These are phyloP conservation scores for Ruellia speciosa DNA, from an alignment of 305 asterid genomes.

Conservation along the genomic window DNA sequence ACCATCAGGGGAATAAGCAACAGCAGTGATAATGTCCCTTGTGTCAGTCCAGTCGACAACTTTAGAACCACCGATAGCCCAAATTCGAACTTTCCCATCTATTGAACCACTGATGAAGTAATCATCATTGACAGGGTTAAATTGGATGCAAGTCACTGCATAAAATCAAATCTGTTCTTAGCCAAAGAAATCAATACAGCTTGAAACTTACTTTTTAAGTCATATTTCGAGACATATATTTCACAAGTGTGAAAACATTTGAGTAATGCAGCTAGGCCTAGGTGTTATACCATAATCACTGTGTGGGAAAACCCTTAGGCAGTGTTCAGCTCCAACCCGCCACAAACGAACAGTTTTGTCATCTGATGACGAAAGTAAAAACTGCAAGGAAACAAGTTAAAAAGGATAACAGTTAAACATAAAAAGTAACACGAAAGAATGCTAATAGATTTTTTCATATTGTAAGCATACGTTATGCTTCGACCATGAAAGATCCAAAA, in stretches of 20 bases:
- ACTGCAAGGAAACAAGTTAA: constrained; percentile 37
- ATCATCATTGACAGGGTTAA: constrained; percentile 65
- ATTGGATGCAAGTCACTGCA: constrained; percentile 84
- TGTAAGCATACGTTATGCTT: constrained; percentile 52
- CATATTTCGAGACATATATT: too few relatives aligned
- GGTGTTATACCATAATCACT: constrained; percentile 66
- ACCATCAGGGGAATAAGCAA: constrained; percentile 77
- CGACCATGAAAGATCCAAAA: constrained; percentile 91
- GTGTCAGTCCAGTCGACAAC: constrained; percentile 79
- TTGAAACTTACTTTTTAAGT: too few relatives aligned
- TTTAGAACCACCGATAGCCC: constrained; percentile 55
- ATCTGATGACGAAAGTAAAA: constrained; percentile 73
- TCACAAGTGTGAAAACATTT: too few relatives aligned
- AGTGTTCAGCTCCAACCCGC: constrained; percentile 69
- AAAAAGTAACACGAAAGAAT: constrained; percentile 1
- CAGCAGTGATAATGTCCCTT: constrained; percentile 81
- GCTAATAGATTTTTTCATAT: constrained; percentile 2
- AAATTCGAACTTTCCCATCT: constrained; percentile 90
- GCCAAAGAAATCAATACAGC: constrained; percentile 12
- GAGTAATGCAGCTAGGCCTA: constrained; percentile 1
- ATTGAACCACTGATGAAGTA: constrained; percentile 87
- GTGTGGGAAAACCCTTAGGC: constrained; percentile 72
- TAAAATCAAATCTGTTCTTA: constrained; percentile 20
- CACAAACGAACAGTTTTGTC: constrained; percentile 95
- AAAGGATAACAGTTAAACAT: neutral